These are phyloP conservation scores for Cinnamomum micranthum DNA, from an alignment of 164 flowering plant species.

Conservation along the genomic window DNA sequence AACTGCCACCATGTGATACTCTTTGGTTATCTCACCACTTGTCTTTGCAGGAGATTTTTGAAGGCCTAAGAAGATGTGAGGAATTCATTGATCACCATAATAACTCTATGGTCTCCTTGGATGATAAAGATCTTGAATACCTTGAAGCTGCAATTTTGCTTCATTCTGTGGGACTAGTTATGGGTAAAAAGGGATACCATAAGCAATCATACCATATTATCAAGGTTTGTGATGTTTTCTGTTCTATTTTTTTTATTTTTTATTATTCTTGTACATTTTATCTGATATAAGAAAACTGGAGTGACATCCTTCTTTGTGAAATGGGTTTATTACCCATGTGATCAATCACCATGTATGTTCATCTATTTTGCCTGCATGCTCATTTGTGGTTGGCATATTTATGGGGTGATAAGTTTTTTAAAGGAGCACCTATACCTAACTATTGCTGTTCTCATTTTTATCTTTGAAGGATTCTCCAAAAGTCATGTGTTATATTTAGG, in stretches of 20 bases:
- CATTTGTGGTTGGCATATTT: neutral
- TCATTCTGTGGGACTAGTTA: slow-evolving; percentile 53
- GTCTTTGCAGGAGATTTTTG: slow-evolving; percentile 45
- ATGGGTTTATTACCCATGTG: neutral
- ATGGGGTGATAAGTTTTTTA: too few species aligned
- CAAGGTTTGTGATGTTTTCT: slow-evolving; percentile 31
- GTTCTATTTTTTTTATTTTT: too few species aligned
- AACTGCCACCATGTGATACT: too few species aligned
- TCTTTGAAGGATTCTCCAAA: neutral
- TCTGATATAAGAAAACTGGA: neutral
- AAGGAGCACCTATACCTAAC: neutral
- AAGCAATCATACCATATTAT: slow-evolving; percentile 53
- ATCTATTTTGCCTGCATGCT: neutral
- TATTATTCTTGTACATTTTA: neutral
- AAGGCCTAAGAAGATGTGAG: slow-evolving; percentile 35
- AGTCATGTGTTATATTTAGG: neutral
- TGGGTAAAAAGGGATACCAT: slow-evolving; percentile 66
- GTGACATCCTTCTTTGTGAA: neutral
- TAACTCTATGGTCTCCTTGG: slow-evolving; percentile 21
- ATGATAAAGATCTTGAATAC: slow-evolving; percentile 61
- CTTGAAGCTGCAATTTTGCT: slow-evolving; percentile 82
- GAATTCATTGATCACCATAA: slow-evolving; percentile 21
- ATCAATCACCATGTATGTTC: neutral
- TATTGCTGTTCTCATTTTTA: neutral
- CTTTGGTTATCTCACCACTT: slow-evolving; percentile 4